Base-by-base conservation (phyloP, 148 eudicot species). In the Dianthus caryophyllus region DNA sequence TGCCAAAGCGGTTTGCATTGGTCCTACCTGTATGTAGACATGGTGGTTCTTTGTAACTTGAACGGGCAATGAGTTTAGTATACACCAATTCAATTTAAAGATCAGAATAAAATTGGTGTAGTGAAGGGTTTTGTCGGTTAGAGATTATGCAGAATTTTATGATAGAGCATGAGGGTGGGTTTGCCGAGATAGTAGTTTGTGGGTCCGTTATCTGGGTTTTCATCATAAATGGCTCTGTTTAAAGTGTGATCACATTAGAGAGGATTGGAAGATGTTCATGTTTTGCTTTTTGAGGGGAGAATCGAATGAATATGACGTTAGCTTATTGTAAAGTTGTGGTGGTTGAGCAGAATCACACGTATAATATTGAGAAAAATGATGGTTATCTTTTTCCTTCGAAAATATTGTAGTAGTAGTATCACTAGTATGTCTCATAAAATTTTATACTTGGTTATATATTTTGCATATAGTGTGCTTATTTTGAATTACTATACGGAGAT, bases 171-270 rank as follows among this genome's bases (percentile, higher is more conserved):
- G 18, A 51, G 22, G 20, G 55, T 24, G 24, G 8, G 24, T 51
- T 52, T 52, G 57, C 24, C 57, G 5, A 9, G 2, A 24, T 22
- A 9, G 26, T 52, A 52, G 57, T 29, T 52, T 24, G 14, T 22
- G 14, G 29, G 39, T 14, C 2, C 11, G 57, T 14, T 52, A 52
- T 0, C 15, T 16, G 25, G 30, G 60, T 55, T 33, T 4, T 55
- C 13, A 26, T 56, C 29, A 1, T 51, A 5, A 51, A 51, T 18
- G n/a, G 61, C 9, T 27, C 38, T 26, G 61, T 27, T 56, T n/a
- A 27, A 56, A 26, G 38, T 56, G 31, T 56, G 61, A 56, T 56
- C 61, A 56, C 27, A 22, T 22, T 21, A 9, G 57, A 29, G 57
- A 52, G 16, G 29, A 24, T 18, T 47, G 50, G 15, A 52, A 14